Conservation (phyloP, 345 rosid genomes). For the Cardamine chenopodiifolia region DNA sequence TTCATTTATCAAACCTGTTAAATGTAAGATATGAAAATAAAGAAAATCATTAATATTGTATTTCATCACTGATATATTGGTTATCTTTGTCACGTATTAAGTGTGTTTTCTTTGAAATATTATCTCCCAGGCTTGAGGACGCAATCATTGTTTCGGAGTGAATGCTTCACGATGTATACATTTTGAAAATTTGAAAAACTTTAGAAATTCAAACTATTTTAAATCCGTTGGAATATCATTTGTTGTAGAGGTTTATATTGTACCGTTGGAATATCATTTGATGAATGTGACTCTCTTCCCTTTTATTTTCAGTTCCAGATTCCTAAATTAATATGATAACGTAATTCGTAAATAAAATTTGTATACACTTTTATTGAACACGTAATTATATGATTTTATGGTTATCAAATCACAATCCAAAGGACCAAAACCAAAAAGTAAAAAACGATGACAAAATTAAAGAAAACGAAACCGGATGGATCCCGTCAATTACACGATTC, state of each 20-base stretch:
- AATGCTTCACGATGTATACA: slow-evolving; percentile 22
- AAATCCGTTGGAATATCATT: neutral
- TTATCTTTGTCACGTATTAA: neutral
- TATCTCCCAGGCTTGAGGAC: slow-evolving; percentile 5
- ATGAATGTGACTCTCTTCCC: slow-evolving; percentile 8
- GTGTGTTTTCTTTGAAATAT: neutral
- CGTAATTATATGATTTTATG: slow-evolving; percentile 14
- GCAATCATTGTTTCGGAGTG: slow-evolving; percentile 24
- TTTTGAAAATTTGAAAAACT: slow-evolving; percentile 8
- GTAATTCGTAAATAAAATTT: neutral
- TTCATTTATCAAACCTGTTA: slow-evolving; percentile 9
- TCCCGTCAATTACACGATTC: slow-evolving; percentile 61
- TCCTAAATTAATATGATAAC: neutral
- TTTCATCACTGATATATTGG: neutral
- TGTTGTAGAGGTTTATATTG: slow-evolving; percentile 4
- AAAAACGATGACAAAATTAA: neutral
- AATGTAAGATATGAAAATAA: neutral
- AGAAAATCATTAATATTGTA: neutral
- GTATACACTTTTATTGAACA: neutral
- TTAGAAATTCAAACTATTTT: slow-evolving; percentile 25
- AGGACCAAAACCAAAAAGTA: neutral
- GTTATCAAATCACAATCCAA: slow-evolving; percentile 24
- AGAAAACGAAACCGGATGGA: slow-evolving; percentile 28
- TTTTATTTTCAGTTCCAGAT: neutral
- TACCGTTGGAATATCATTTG: slow-evolving; percentile 8